These are phyloP conservation scores for Pythium sukuiense DNA, from an alignment of 352 stramenopile species.

Conservation along the genomic window DNA sequence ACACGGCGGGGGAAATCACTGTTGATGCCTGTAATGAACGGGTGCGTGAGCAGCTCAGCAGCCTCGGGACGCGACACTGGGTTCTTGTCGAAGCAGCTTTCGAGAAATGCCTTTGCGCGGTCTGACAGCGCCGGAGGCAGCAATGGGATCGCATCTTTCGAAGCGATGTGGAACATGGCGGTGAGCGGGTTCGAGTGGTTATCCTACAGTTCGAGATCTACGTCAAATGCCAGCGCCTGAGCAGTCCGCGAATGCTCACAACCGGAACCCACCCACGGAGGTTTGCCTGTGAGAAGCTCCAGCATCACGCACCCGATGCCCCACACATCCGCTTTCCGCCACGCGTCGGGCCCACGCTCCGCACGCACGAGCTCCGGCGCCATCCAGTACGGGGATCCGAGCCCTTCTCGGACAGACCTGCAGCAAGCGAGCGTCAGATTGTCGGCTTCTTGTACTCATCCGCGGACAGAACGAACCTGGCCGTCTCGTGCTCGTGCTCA, in stretches of 20 bases:
- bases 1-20: background rate
- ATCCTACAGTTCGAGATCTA: slow-evolving; percentile 31
- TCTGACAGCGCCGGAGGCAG: slow-evolving; percentile 47
- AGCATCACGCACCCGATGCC: slow-evolving; percentile 88
- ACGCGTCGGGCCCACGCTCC: slow-evolving; percentile 62
- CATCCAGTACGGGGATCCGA: slow-evolving; percentile 96
- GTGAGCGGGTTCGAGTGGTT: slow-evolving; percentile 77
- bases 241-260: background rate
- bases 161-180: slow-evolving; percentile 85
- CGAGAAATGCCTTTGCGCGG: slow-evolving; percentile 42
- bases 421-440: background rate
- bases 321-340: slow-evolving; percentile 92
- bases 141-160: slow-evolving; percentile 45
- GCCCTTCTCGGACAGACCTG: slow-evolving; percentile 66
- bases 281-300: slow-evolving; percentile 87
- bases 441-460: no score
- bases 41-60: slow-evolving; percentile 75
- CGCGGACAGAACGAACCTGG: background rate
- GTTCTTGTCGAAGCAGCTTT: slow-evolving; percentile 65
- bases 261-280: slow-evolving; percentile 65
- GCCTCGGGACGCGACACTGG: slow-evolving; percentile 74
- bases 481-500: slow-evolving; percentile 10
- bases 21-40: slow-evolving; percentile 35
- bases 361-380: slow-evolving; percentile 93
- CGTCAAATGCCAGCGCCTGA: background rate